Evolutionary conservation across 2,329 filamentous ascomycete species (phyloP).

Genomic region (Colletotrichum tropicale): DNA sequence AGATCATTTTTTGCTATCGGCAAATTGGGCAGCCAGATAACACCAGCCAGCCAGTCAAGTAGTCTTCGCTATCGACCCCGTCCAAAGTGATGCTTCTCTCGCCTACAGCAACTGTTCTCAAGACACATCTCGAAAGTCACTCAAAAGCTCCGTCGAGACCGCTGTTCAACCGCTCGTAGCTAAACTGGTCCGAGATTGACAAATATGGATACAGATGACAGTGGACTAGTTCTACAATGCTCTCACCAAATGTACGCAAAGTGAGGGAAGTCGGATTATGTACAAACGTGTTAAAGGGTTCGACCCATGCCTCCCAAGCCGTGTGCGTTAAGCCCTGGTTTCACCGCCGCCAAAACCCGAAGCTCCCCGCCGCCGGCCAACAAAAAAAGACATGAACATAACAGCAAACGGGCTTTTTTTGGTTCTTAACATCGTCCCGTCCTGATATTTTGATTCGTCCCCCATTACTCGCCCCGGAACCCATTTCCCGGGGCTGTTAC

Average conservation of each 20-base stretch:
- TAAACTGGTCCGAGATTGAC: not conserved
- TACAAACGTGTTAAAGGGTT: constrained; percentile 8
- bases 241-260: constrained; percentile 16
- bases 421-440: not conserved
- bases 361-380: constrained; percentile 2
- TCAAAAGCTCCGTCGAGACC: not conserved
- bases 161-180: not conserved
- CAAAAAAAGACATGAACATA: constrained; percentile 2
- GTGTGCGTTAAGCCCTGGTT: not conserved
- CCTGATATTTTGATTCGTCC: constrained; percentile 12
- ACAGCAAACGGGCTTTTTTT: not conserved
- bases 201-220: constrained; percentile 1
- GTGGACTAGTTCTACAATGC: constrained; percentile 20
- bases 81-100: not conserved
- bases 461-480: constrained; percentile 4
- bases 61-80: not conserved
- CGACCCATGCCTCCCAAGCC: constrained; percentile 2
- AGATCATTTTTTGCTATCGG: not conserved
- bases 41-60: not conserved
- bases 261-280: constrained; percentile 20
- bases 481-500: not conserved
- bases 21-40: not conserved
- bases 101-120: not conserved
- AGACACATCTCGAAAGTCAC: not conserved
- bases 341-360: not conserved